Base-by-base conservation (phyloP, 441 rosid genomes). In the Gossypium davidsonii region DNA sequence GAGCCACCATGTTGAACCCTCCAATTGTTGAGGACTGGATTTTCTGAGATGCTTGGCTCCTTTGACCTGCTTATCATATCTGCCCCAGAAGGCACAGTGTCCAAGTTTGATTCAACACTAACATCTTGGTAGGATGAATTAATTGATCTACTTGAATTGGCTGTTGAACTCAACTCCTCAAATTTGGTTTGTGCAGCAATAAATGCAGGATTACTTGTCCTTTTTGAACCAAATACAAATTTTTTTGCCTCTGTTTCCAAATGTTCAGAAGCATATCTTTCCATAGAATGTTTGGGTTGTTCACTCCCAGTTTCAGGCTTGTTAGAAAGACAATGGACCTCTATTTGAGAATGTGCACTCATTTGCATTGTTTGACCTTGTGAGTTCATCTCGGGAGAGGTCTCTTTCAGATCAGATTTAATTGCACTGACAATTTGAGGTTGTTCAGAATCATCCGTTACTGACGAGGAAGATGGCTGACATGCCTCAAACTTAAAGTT, bases 141-240 rank as follows among this genome's bases (percentile, higher is more conserved):
- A 74, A 73, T 34, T 55, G 86, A 85, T 74, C 68, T 82, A 55
- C 66, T 76, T 60, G 89, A 79, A 79, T 77, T 83, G 75, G 83
- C 67, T 46, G 84, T 72, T 72, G 83, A 83, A 80, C 82, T 85
- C 75, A 84, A 77, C 74, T 82, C 98, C 86, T 91, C 93, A 70
- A 90, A 91, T 84, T 88, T 91, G 48, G 93, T 80, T 71, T 86
- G 96, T 6, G 86, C 89, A 2, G 90, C 85, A 76, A 87, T 68
- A 78, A 93, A 91, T 21, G 88, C 79, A 14, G 88, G 95, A 81
- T 90, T 90, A 78, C 86, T 85, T 2, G 79, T 79, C 79, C 87
- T 95, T 72, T 83, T 81, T 31, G 90, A 84, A 55, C 85, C 91
- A 70, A 48, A 71, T 9, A 68, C 79, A 58, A 69, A 72, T 69